Evolutionary conservation across 177 flowering plant species (phyloP).

Genomic region (Vitis hybrid): DNA sequence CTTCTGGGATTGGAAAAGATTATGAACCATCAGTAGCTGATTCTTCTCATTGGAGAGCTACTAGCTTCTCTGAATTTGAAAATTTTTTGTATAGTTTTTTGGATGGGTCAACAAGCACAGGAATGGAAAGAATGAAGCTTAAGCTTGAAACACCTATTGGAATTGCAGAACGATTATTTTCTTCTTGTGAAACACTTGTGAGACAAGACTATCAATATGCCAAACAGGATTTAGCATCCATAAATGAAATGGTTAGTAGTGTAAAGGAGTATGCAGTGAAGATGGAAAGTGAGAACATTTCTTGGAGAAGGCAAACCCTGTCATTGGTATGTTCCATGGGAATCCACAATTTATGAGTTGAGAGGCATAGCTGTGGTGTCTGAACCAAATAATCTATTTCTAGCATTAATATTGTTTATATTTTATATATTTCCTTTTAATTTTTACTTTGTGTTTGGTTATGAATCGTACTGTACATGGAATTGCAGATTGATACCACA

Average conservation of each 20-base stretch:
- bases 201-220: conserved; percentile 58
- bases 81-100: conserved; percentile 74
- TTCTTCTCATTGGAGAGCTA: conserved; percentile 33
- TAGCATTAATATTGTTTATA: background rate
- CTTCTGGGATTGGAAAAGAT: conserved; percentile 25
- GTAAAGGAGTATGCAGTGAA: conserved; percentile 56
- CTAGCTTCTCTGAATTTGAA: conserved; percentile 67
- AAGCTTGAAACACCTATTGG: conserved; percentile 87
- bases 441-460: conserved; percentile 2
- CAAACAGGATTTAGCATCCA: conserved; percentile 53
- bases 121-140: conserved; percentile 83
- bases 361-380: background rate
- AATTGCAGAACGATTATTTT: conserved; percentile 74
- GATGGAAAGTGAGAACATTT: conserved; percentile 74
- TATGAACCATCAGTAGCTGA: conserved; percentile 20
- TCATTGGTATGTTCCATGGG: conserved; percentile 53
- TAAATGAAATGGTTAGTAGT: conserved; percentile 51
- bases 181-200: conserved; percentile 57
- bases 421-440: background rate
- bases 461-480: background rate
- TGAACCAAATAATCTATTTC: background rate
- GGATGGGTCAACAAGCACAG: conserved; percentile 74
- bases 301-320: conserved; percentile 61
- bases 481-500: conserved; percentile 67
- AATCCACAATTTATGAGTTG: background rate